Evolutionary conservation across 108 stramenopile species (phyloP).

Genomic region (Fragilariopsis cylindrus): DNA sequence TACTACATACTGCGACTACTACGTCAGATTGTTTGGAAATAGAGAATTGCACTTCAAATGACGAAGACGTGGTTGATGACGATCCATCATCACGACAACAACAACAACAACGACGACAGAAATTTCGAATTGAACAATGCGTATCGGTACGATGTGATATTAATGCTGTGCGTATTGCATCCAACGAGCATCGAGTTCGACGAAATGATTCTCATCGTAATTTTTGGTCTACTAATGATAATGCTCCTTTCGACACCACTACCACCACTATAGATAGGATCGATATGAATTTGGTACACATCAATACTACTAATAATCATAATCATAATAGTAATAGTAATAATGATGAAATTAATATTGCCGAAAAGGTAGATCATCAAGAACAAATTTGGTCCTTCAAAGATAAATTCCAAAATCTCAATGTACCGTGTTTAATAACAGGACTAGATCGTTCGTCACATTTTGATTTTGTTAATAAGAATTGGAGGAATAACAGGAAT

Average conservation of each 20-base stretch:
- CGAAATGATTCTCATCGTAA: background rate
- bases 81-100: no score
- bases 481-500: background rate
- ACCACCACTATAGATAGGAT: background rate
- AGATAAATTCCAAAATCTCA: slow-evolving; percentile 3
- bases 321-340: background rate
- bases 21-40: background rate
- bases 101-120: background rate
- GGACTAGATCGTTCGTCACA: background rate
- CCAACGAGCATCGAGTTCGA: background rate
- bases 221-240: background rate
- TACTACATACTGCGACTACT: background rate
- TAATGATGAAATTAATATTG: background rate
- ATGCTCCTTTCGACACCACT: background rate
- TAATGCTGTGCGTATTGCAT: background rate
- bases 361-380: background rate
- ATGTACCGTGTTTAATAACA: background rate
- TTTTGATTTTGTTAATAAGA: background rate
- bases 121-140: background rate
- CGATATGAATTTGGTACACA: background rate
- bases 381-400: background rate
- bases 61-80: no score
- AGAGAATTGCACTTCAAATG: no score
- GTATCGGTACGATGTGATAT: background rate
- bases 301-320: background rate